Conservation (phyloP, 176 grass and related monocot species). For the Oryza coarctata region DNA sequence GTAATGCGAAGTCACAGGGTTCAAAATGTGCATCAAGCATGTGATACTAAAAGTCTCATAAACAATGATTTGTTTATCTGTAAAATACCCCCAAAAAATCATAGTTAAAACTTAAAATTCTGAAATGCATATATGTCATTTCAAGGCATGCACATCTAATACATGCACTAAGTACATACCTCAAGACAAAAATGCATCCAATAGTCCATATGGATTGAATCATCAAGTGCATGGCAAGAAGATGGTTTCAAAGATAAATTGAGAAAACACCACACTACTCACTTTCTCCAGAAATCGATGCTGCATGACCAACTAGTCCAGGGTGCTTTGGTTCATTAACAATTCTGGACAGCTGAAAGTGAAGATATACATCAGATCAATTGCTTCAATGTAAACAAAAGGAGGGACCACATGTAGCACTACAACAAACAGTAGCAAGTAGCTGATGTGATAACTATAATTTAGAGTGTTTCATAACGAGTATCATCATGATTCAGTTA, state of each 20-base stretch:
- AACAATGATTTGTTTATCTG: too few relatives aligned
- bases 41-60: not conserved
- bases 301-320: slow-evolving; percentile 38
- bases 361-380: not conserved
- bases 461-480: too few relatives aligned
- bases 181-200: too few relatives aligned
- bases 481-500: too few relatives aligned
- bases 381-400: not conserved
- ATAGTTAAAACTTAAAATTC: too few relatives aligned
- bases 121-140: not conserved
- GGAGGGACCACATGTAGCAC: not conserved
- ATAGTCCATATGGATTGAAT: too few relatives aligned
- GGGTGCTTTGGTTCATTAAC: slow-evolving; percentile 53
- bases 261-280: slow-evolving; percentile 31
- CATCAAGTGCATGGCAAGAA: too few relatives aligned
- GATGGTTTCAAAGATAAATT: not conserved
- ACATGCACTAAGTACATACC: too few relatives aligned
- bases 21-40: slow-evolving; percentile 8
- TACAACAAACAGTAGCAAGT: not conserved
- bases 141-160: not conserved
- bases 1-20: not conserved
- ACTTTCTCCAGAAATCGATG: slow-evolving; percentile 68
- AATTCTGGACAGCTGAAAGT: slow-evolving; percentile 59
- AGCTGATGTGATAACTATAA: too few relatives aligned
- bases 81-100: too few relatives aligned